Evolutionary conservation across 2,329 filamentous ascomycete genomes (phyloP).

Genomic region (Fusarium duplospermum): DNA sequence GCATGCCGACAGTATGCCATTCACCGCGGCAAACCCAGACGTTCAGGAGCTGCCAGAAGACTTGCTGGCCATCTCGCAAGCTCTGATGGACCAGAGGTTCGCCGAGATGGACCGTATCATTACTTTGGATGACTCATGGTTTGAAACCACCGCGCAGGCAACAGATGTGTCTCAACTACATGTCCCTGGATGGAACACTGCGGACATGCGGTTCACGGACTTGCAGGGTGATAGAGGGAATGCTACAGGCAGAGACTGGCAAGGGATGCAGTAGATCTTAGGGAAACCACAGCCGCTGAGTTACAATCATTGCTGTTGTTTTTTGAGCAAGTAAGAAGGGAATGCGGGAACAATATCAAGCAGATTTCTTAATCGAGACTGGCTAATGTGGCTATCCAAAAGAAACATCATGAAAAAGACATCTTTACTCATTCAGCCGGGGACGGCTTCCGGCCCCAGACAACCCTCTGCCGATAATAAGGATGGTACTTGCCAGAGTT

Average conservation of each 20-base stretch:
- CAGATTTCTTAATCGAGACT: not conserved
- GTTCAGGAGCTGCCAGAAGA: not conserved
- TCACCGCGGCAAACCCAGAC: not conserved
- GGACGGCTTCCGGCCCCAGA: slow-evolving; percentile 16
- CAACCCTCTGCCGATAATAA: slow-evolving; percentile 4
- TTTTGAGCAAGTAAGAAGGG: not conserved
- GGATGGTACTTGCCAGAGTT: slow-evolving; percentile 2
- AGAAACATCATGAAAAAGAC: not conserved
- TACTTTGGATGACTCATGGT: slow-evolving; percentile 1
- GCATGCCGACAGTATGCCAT: not conserved
- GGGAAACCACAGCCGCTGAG: not conserved
- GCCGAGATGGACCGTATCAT: slow-evolving; percentile 2
- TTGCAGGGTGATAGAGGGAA: not conserved
- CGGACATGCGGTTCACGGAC: not conserved
- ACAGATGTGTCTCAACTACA: not conserved
- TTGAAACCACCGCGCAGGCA: not conserved
- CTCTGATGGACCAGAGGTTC: slow-evolving; percentile 6
- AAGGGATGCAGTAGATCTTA: not conserved
- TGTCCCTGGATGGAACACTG: not conserved
- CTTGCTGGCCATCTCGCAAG: not conserved
- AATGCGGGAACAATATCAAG: not conserved
- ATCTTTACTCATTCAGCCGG: not conserved
- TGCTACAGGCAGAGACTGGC: not conserved
- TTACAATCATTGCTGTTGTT: not conserved
- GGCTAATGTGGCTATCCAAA: not conserved